These are phyloP conservation scores for Hypoxylon sp. DNA, from an alignment of 2,329 filamentous ascomycete genomes.

Conservation along the genomic window DNA sequence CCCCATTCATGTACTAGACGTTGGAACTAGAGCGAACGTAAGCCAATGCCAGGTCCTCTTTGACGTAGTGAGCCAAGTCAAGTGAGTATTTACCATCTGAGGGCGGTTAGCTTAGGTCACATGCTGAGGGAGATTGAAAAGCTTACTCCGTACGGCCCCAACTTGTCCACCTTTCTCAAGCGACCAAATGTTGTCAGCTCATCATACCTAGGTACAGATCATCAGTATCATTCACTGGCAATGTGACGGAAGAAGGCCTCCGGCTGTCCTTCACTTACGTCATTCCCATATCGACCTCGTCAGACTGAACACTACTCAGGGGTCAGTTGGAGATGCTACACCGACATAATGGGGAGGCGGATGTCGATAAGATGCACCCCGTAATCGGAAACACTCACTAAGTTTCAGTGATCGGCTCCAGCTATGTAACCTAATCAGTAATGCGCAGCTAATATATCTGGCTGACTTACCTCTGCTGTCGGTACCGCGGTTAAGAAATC, in stretches of 20 bases:
- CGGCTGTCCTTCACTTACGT: slow-evolving; percentile 36
- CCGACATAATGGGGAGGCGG: not conserved
- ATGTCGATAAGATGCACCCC: too few relatives aligned
- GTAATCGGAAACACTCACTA: slow-evolving; percentile 51
- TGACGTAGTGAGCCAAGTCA: not conserved
- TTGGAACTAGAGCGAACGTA: slow-evolving; percentile 49
- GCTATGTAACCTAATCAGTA: slow-evolving; percentile 25
- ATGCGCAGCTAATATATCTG: not conserved
- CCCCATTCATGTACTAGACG: slow-evolving; percentile 57
- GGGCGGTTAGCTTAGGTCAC: not conserved
- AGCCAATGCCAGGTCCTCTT: not conserved
- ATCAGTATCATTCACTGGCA: not conserved
- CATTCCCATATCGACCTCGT: slow-evolving; percentile 62
- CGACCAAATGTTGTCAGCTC: slow-evolving; percentile 52
- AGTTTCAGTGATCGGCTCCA: slow-evolving; percentile 69
- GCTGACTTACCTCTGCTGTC: slow-evolving; percentile 58
- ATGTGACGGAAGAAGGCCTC: not conserved
- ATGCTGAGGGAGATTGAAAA: not conserved
- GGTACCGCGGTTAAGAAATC: slow-evolving; percentile 71
- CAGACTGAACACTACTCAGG: slow-evolving; percentile 50
- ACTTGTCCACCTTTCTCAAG: slow-evolving; percentile 56
- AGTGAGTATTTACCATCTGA: not conserved
- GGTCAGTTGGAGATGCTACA: not conserved
- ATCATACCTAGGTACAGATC: slow-evolving; percentile 45
- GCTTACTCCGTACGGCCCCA: slow-evolving; percentile 52